Evolutionary conservation across 306 rosid genomes (phyloP), one percentile per base, ranked within the genome.

Genomic region (Canavalia gladiata): DNA sequence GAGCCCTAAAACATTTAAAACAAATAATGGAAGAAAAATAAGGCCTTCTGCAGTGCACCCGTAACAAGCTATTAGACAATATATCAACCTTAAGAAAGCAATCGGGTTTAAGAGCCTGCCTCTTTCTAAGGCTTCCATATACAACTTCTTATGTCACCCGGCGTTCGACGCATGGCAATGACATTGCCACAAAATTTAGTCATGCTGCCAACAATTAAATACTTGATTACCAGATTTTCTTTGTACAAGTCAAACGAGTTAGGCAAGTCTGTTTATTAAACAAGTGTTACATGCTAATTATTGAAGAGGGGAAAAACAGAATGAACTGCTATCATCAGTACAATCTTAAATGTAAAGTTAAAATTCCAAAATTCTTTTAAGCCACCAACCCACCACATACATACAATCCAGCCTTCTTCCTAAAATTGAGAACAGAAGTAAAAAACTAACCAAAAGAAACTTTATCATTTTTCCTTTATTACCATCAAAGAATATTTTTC

Each of bases 211-310:
- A 64, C 56, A 66, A 51, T 58, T 49, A 37, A 58, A 57, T 43
- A 73, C 68, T 59, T 68, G 55, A 68, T 50, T 42, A 43, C 67
- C 81, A 52, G 65, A 45, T 51, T 74, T 73, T 74, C 80, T 78
- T 66, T 54, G 56, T 56, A 66, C 80, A 72, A 0, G 30, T 43
- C 60, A 42, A 75, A 46, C 68, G 25, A 52, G 77, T 50, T 56
- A 66, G 55, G 52, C 71, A 45, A 7, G n/a, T 65, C 71, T 64
- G 46, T 57, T 11, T 62, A n/a, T 77, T 52, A 67, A 54, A 52
- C 46, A 76, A 25, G 37, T 4, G 70, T 77, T 49, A 63, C 34
- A 71, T 51, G 77, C 69, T 41, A 73, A 13, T 60, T 31, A 70
- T 34, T 8, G n/a, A 46, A 45, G 67, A 34, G 28, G 54, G 3